Percentiles rank a stretch among this genome's conserved stretches.
These are phyloP conservation scores for Brassica balearica DNA, from an alignment of 441 rosid species.

Conservation along the genomic window DNA sequence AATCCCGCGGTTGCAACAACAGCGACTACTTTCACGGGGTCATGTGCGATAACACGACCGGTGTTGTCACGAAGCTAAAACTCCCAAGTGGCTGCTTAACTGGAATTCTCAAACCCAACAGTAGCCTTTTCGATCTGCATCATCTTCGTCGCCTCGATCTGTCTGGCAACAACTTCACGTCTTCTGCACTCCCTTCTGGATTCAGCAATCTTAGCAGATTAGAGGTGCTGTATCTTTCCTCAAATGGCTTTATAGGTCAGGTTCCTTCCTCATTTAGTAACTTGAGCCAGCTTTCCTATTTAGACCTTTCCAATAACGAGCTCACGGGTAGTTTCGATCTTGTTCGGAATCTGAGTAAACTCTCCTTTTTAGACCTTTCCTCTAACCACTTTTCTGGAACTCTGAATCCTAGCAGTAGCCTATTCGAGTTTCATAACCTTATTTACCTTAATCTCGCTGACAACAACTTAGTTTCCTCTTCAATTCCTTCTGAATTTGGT, in stretches of 20 bases:
- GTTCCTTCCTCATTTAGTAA: slow-evolving; percentile 24
- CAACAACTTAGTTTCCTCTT: slow-evolving; percentile 14
- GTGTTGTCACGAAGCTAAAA: not conserved
- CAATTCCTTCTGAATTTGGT: not conserved
- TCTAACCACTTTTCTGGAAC: slow-evolving; percentile 9
- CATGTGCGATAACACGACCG: not conserved
- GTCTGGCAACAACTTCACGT: slow-evolving; percentile 7
- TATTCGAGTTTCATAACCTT: slow-evolving; percentile 9
- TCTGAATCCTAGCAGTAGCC: slow-evolving; percentile 8
- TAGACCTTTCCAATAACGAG: not conserved
- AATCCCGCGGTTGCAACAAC: not conserved
- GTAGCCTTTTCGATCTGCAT: slow-evolving; percentile 15
- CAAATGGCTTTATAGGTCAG: slow-evolving; percentile 12
- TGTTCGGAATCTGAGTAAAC: not conserved
- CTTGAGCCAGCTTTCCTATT: slow-evolving; percentile 12
- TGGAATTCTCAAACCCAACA: slow-evolving; percentile 19
- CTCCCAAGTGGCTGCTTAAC: not conserved
- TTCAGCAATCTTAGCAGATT: slow-evolving; percentile 14
- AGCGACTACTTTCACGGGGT: not conserved
- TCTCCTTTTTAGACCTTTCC: not conserved
- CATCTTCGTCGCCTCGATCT: slow-evolving; percentile 16
- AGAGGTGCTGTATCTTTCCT: slow-evolving; percentile 25
- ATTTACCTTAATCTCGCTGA: slow-evolving; percentile 13
- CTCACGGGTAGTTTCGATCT: not conserved
- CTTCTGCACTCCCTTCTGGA: not conserved